phyloP scores from a whole-genome alignment of 805 yeast species.

The Saccharomycopsis fermentans region DNA sequence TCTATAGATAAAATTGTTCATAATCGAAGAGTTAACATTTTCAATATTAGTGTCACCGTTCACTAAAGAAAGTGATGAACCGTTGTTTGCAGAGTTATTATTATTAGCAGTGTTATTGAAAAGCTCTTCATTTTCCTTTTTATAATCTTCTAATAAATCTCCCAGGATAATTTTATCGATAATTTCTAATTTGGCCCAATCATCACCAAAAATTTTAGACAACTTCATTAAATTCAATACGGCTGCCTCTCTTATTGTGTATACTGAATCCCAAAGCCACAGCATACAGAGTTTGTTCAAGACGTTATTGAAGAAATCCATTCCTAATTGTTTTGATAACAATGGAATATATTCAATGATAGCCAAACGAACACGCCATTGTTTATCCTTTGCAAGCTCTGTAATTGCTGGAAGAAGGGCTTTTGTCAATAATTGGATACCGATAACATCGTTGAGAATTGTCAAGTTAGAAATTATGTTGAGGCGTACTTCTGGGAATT shows the following conservation, averaged over 20 bases:
- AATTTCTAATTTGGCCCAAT: conserved; percentile 85
- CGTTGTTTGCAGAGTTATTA: conserved; percentile 16
- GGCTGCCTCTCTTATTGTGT: conserved; percentile 94
- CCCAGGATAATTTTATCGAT: conserved; percentile 59
- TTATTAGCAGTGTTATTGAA: conserved; percentile 25
- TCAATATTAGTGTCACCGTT: conserved; percentile 21
- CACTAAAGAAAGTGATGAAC: background rate
- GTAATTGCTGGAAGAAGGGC: conserved; percentile 90
- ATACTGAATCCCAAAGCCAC: conserved; percentile 99
- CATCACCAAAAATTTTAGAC: conserved; percentile 80
- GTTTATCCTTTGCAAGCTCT: conserved; percentile 89
- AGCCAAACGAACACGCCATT: conserved; percentile 96
- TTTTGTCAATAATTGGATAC: conserved; percentile 78
- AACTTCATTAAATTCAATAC: conserved; percentile 71
- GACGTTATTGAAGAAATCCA: conserved; percentile 85
- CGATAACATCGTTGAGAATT: conserved; percentile 87
- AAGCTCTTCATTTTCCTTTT: conserved; percentile 18
- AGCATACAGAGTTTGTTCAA: conserved; percentile 83
- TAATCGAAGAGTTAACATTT: conserved; percentile 16
- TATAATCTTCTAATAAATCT: conserved; percentile 27
- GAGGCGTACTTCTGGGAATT: conserved; percentile 90
- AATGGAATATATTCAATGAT: conserved; percentile 94
- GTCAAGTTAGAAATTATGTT: conserved; percentile 89
- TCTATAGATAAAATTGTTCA: conserved; percentile 74
- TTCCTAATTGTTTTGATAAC: conserved; percentile 89